Percentiles rank a stretch among this genome's conserved stretches.
Conservation (phyloP, 768 basidiomycete genomes). For the Termitomyces sp. region DNA sequence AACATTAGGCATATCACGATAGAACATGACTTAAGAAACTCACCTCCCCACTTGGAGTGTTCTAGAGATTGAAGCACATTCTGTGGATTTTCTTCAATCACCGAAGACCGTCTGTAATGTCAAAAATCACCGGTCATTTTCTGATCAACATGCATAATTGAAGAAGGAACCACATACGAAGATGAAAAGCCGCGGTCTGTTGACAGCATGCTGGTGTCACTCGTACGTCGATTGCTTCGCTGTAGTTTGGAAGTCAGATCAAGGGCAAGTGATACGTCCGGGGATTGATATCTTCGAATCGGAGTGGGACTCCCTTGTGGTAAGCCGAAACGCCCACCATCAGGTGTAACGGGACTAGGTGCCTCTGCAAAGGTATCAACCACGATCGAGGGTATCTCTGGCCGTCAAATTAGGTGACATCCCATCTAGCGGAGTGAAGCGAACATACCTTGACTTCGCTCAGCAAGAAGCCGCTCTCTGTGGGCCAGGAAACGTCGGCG, state of each 20-base stretch:
- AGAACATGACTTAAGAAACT: conserved; percentile 17
- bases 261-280: conserved; percentile 41
- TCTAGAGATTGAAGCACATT: conserved; percentile 55
- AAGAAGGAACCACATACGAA: conserved; percentile 27
- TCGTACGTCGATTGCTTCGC: conserved; percentile 46
- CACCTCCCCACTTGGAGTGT: conserved; percentile 70
- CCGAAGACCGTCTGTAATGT: conserved; percentile 29
- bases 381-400: conserved; percentile 68
- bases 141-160: not conserved
- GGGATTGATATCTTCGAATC: conserved; percentile 28
- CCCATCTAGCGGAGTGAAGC: not conserved
- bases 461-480: conserved; percentile 36
- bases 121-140: conserved; percentile 2
- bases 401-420: not conserved
- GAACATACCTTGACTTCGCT: conserved; percentile 35
- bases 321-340: conserved; percentile 15
- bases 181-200: conserved; percentile 42
- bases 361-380: conserved; percentile 56
- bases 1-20: conserved; percentile 2
- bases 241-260: conserved; percentile 46
- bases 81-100: conserved; percentile 39
- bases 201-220: conserved; percentile 58
- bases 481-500: conserved; percentile 61
- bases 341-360: conserved; percentile 33
- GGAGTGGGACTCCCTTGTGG: conserved; percentile 36